Evolutionary conservation across 768 basidiomycete species (phyloP), one percentile per base, ranked within the genome.

Genomic region (Tulasnella sp.): DNA sequence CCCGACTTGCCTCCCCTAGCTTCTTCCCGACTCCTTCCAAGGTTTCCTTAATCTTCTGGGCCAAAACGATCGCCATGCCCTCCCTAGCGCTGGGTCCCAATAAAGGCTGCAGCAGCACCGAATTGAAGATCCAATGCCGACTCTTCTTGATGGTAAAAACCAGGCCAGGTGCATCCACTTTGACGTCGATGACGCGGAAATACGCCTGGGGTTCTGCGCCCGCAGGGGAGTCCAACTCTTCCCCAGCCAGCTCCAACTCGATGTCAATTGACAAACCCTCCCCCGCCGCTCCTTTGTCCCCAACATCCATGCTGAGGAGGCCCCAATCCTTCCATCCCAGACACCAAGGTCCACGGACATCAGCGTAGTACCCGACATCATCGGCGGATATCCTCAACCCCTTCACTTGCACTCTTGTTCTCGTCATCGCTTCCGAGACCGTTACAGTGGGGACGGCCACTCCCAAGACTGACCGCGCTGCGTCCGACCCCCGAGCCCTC

Each of bases 291-390:
- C 64, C 58, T 45, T 42, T 38, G 12, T 49, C 70, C 19, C 76
- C 76, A 14, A 77, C 52, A 36, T 77, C 76, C 73, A 77, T 17
- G 22, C 22, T 77, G 14, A 77, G 71, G 17, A 77, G 36, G 17
- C 76, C 76, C 38, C 58, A 36, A 58, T 77, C 76, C 42, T 72
- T 40, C 76, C 76, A 77, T 52, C 76, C 76, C n/a, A 77, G 37
- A 49, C 37, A 64, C n/a, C 40, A 49, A n/a, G 64, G 75, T 12
- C 75, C 67, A 15, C 54, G 38, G n/a, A 52, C 69, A 42, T 72
- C 34, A 7, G 71, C 76, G 31, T 36, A 77, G 54, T 77, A 77
- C 15, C 73, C 58, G 29, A 77, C 36, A 5, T 72, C 70, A 31
- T 58, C 38, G 25, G 71, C 71, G 17, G 76, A 77, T 14, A 77